phyloP scores from a whole-genome alignment of 805 yeast genomes.

The Saturnispora sanitii region DNA sequence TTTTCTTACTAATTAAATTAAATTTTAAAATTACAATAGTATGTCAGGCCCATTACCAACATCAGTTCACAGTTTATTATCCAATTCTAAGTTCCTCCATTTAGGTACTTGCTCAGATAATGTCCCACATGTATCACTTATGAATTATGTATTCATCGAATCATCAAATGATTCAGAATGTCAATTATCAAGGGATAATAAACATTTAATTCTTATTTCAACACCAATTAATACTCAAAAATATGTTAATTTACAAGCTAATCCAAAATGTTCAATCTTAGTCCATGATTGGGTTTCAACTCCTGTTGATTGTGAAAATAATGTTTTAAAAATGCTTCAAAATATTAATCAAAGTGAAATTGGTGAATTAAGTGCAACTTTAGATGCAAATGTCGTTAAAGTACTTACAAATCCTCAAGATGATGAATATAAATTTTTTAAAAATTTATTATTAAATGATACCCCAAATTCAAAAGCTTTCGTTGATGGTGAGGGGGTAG shows the following conservation, averaged over 20 bases:
- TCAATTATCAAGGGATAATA: conserved; percentile 13
- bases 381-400: conserved; percentile 56
- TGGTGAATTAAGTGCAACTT: conserved; percentile 72
- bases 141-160: conserved; percentile 74
- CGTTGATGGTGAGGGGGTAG: conserved; percentile 52
- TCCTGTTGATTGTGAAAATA: conserved; percentile 18
- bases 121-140: conserved; percentile 78
- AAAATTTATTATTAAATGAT: conserved; percentile 47
- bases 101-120: conserved; percentile 64
- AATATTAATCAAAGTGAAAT: conserved; percentile 72
- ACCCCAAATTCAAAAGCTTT: conserved; percentile 65
- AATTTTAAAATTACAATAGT: neutral
- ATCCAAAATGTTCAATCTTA: conserved; percentile 72
- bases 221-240: conserved; percentile 67
- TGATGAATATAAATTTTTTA: conserved; percentile 50
- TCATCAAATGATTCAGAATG: conserved; percentile 23
- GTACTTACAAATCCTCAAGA: conserved; percentile 34
- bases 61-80: conserved; percentile 35
- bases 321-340: conserved; percentile 51
- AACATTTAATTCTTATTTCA: conserved; percentile 47
- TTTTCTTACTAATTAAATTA: no score
- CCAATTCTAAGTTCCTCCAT: conserved; percentile 64
- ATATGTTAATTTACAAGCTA: conserved; percentile 53
- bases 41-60: conserved; percentile 23
- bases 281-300: conserved; percentile 83